Evolutionary conservation across 257 asterid genomes (phyloP).

Genomic region (Solanum lycopersicoides): DNA sequence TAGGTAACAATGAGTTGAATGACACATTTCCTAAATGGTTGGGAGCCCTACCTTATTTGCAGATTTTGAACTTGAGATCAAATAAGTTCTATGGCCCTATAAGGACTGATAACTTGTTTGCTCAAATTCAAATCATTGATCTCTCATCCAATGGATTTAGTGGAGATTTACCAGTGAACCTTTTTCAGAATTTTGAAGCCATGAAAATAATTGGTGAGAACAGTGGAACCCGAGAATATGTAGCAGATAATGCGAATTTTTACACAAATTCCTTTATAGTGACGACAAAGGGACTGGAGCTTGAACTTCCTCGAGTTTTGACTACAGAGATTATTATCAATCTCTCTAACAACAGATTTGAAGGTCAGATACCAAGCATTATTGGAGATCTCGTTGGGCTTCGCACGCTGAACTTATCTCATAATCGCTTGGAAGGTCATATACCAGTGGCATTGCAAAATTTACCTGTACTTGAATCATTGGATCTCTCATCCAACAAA

Average conservation of each 20-base stretch:
- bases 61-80: too few relatives aligned
- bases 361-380: not conserved
- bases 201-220: too few relatives aligned
- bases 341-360: not conserved
- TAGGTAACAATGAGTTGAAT: too few relatives aligned
- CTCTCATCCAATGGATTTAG: too few relatives aligned
- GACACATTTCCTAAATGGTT: too few relatives aligned
- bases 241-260: rapidly evolving
- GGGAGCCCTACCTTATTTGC: too few relatives aligned
- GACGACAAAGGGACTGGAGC: not conserved
- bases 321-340: not conserved
- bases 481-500: not conserved
- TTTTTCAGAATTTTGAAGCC: too few relatives aligned
- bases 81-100: too few relatives aligned
- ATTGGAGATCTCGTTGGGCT: not conserved
- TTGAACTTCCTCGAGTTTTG: not conserved
- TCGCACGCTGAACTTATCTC: not conserved
- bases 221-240: too few relatives aligned
- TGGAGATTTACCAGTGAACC: too few relatives aligned
- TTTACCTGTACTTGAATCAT: not conserved
- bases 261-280: not conserved
- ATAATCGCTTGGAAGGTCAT: not conserved
- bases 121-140: too few relatives aligned
- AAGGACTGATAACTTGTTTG: too few relatives aligned
- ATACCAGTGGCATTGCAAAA: not conserved